Percentiles rank a stretch among this genome's conserved stretches.
These are phyloP conservation scores for Phlegmacium glaucopus DNA, from an alignment of 768 basidiomycete species.

Conservation along the genomic window DNA sequence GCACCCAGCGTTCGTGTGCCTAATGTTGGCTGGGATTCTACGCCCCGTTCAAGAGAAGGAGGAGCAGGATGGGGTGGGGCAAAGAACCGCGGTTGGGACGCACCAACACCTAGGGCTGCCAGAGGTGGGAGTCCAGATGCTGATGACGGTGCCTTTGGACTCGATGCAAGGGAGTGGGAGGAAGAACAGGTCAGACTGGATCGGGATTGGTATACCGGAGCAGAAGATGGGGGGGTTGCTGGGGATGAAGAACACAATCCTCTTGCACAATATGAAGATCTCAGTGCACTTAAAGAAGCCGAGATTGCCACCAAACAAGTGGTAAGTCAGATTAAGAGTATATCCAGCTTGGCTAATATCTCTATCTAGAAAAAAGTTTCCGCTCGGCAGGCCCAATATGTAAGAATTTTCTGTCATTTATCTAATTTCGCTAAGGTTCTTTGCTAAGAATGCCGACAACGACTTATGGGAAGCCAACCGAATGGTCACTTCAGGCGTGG, in stretches of 20 bases:
- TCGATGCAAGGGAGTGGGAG: conserved; percentile 92
- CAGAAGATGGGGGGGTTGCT: conserved; percentile 82
- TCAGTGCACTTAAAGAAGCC: conserved; percentile 61
- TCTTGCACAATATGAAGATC: conserved; percentile 89
- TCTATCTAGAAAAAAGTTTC: conserved; percentile 74
- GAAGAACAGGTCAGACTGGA: conserved; percentile 92
- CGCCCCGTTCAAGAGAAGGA: conserved; percentile 65
- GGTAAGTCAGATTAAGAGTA: conserved; percentile 36
- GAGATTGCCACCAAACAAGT: conserved; percentile 77
- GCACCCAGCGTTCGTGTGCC: conserved; percentile 87
- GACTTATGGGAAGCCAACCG: conserved; percentile 99
- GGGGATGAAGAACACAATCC: conserved; percentile 93
- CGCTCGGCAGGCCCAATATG: conserved; percentile 95
- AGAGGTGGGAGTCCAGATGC: conserved; percentile 70
- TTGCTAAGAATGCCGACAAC: conserved; percentile 86
- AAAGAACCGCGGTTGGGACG: conserved; percentile 67
- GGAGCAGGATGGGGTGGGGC: conserved; percentile 60
- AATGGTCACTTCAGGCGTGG: conserved; percentile 94
- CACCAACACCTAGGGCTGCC: conserved; percentile 71
- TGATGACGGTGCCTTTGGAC: conserved; percentile 55
- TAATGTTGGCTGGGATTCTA: conserved; percentile 93
- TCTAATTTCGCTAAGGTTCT: conserved; percentile 10
- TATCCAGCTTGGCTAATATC: conserved; percentile 14
- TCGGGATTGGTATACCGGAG: conserved; percentile 94
- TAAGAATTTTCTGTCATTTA: conserved; percentile 31